These are phyloP conservation scores for Gaeumannomyces tritici DNA, from an alignment of 2,329 filamentous ascomycete species.

Conservation along the genomic window DNA sequence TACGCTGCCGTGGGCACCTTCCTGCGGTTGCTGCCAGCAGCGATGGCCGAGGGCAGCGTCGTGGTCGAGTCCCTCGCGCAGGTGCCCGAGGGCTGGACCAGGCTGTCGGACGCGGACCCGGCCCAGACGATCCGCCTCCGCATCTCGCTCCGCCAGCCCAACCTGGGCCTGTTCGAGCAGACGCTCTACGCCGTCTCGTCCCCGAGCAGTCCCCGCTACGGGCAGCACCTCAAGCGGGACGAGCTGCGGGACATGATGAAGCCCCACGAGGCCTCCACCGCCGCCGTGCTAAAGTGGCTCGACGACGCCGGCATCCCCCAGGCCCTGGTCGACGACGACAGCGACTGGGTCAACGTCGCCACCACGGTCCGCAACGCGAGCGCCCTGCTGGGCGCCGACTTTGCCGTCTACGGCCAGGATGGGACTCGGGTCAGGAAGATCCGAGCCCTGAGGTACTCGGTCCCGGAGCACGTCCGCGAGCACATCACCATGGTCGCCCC, in stretches of 20 bases:
- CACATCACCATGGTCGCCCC: slow-evolving; percentile 35
- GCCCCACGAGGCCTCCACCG: slow-evolving; percentile 27
- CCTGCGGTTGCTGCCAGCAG: not conserved
- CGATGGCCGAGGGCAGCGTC: slow-evolving; percentile 1
- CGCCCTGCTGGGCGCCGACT: slow-evolving; percentile 16
- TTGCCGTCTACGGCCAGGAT: slow-evolving; percentile 16
- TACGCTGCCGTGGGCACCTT: not conserved
- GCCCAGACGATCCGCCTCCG: slow-evolving; percentile 8
- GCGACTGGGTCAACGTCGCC: slow-evolving; percentile 16
- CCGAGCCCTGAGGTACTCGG: slow-evolving; percentile 16
- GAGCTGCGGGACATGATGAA: slow-evolving; percentile 38
- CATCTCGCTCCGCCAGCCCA: slow-evolving; percentile 16
- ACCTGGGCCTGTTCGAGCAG: slow-evolving; percentile 17
- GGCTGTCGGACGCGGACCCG: slow-evolving; percentile 7
- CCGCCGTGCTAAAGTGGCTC: slow-evolving; percentile 36
- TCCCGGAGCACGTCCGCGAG: slow-evolving; percentile 21
- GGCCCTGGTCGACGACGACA: slow-evolving; percentile 22
- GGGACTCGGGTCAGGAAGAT: slow-evolving; percentile 17
- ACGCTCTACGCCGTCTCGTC: slow-evolving; percentile 27
- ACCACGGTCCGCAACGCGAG: slow-evolving; percentile 17
- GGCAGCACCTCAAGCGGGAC: slow-evolving; percentile 34
- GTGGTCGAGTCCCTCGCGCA: slow-evolving; percentile 10
- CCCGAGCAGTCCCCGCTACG: slow-evolving; percentile 34
- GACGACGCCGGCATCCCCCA: slow-evolving; percentile 22
- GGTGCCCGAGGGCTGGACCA: slow-evolving; percentile 9